Evolutionary conservation across 495 filamentous ascomycete genomes (phyloP), one percentile per base, ranked within the genome.

Genomic region (Rhypophila decipiens): DNA sequence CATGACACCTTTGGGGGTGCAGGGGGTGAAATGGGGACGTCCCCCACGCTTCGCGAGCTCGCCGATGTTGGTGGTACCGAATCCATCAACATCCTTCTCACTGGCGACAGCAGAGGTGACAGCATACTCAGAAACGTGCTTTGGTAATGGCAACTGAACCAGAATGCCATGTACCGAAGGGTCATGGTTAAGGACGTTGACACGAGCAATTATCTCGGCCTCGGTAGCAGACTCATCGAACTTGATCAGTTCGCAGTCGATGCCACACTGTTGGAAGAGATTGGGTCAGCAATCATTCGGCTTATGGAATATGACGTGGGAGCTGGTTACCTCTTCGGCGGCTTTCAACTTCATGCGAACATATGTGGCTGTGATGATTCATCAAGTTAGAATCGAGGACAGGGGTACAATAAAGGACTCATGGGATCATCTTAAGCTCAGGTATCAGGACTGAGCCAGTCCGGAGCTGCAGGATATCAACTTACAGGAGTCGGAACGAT

Each of bases 291-390:
- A 5, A 9, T 10, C 1, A 5, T 21, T 8, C 7, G 38, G 5
- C 20, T 21, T 37, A 9, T 5, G 35, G 8, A 37, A 15, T 17
- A 11, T 37, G 35, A 15, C 10, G 5, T 9, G 5, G 20, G 29
- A 46, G 13, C n/a, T 36, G 50, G 60, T 42, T 72, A 91, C 88
- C 78, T 98, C 91, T 64, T 90, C 77, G 23, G 93, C 93, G 46
- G 93, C 93, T 75, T 96, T 97, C 58, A 96, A 67, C 71, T 98
- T 98, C 93, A 98, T 98, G 70, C 89, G 88, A 65, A 98, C 90
- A 87, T 98, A 98, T 33, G 93, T 97, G 63, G 85, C 87, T 93
- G n/a, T n/a, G n/a, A n/a, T n/a, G n/a, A n/a, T n/a, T n/a, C n/a
- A n/a, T n/a, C n/a, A n/a, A n/a, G n/a, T n/a, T n/a, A n/a, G n/a